These are phyloP conservation scores for Monosporascus sp. DNA, from an alignment of 2,329 filamentous ascomycete genomes.

Conservation along the genomic window DNA sequence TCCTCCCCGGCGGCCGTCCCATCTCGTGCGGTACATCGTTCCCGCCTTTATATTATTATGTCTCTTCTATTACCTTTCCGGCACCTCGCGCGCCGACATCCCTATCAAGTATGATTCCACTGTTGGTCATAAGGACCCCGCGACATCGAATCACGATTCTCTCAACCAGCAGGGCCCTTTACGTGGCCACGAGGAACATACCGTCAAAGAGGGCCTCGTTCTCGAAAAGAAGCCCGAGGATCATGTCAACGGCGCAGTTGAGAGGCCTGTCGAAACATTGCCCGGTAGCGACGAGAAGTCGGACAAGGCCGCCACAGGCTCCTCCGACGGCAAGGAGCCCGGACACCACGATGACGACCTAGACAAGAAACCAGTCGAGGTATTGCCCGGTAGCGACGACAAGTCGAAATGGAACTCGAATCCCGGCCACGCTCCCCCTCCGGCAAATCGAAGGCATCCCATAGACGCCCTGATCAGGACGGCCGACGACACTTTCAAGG, in stretches of 20 bases:
- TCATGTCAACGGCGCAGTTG: too few species aligned
- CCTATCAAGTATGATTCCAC: slow-evolving; percentile 7
- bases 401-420: slow-evolving; percentile 3
- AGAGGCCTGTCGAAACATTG: too few species aligned
- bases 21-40: slow-evolving; percentile 36
- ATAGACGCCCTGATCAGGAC: slow-evolving; percentile 39
- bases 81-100: slow-evolving; percentile 7
- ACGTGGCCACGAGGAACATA: neutral
- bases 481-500: slow-evolving; percentile 33
- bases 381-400: neutral
- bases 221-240: neutral
- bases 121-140: neutral
- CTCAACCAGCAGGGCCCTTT: neutral
- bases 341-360: neutral
- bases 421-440: slow-evolving; percentile 8
- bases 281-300: too few species aligned
- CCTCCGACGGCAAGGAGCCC: too few species aligned
- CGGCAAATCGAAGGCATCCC: slow-evolving; percentile 27
- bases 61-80: slow-evolving; percentile 29
- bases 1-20: slow-evolving; percentile 36
- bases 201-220: neutral
- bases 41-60: slow-evolving; percentile 30
- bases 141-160: neutral
- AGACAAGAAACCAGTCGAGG: neutral
- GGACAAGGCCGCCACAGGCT: too few species aligned